Conservation (phyloP, 2,329 filamentous ascomycete species). For the Exophiala alcalophila region DNA sequence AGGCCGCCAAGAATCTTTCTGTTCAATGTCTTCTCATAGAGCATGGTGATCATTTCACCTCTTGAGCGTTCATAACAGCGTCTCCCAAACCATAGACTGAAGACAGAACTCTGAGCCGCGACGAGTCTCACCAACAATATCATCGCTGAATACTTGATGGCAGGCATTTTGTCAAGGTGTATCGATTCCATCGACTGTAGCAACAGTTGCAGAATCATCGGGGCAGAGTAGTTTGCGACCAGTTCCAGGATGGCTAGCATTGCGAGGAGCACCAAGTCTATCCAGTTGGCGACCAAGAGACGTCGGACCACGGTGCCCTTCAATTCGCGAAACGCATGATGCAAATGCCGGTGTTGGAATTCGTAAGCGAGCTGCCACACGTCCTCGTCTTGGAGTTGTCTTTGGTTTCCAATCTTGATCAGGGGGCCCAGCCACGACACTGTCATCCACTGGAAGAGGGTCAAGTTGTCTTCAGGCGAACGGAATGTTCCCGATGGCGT, state of each 20-base stretch:
- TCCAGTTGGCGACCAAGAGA: conserved; percentile 70
- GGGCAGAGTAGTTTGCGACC: conserved; percentile 56
- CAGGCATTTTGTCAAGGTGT: conserved; percentile 50
- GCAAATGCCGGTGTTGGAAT: conserved; percentile 75
- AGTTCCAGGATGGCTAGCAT: conserved; percentile 63
- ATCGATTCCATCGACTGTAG: conserved; percentile 63
- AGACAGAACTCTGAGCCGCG: conserved; percentile 63
- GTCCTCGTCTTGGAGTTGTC: conserved; percentile 72
- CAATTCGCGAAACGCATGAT: conserved; percentile 70
- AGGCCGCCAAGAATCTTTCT: conserved; percentile 55
- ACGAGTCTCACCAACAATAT: conserved; percentile 61
- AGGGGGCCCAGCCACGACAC: conserved; percentile 79
- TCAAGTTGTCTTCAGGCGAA: conserved; percentile 75
- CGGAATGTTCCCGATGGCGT: conserved; percentile 60
- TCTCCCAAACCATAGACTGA: conserved; percentile 77
- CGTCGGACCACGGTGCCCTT: conserved; percentile 68
- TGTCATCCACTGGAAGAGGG: conserved; percentile 77
- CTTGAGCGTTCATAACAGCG: conserved; percentile 79
- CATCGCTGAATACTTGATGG: conserved; percentile 63
- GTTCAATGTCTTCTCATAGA: conserved; percentile 73
- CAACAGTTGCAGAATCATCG: conserved; percentile 69
- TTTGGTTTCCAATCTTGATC: conserved; percentile 60
- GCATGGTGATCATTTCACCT: conserved; percentile 81
- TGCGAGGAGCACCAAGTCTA: conserved; percentile 70
- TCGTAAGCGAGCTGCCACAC: conserved; percentile 78